Conservation (phyloP, 2,329 filamentous ascomycete species). For the Paecilomyces variotii region DNA sequence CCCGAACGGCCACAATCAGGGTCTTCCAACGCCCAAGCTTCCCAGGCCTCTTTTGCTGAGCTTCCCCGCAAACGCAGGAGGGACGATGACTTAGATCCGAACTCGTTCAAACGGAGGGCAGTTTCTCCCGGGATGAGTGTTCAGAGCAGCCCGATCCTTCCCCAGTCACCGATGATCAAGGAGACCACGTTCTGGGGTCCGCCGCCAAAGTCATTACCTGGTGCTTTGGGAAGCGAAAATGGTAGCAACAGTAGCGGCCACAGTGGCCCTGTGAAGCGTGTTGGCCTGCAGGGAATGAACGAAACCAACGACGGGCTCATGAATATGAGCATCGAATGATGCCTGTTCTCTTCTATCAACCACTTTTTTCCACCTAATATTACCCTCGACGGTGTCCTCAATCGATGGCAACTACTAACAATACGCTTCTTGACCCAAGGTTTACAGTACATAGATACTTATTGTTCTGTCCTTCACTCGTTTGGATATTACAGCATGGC, state of each 20-base stretch:
- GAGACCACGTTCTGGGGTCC: conserved; percentile 67
- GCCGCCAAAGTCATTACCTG: conserved; percentile 51
- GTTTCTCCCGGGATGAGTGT: conserved; percentile 87
- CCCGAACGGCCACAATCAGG: conserved; percentile 27
- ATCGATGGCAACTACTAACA: neutral
- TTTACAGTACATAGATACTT: neutral
- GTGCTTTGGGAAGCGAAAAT: conserved; percentile 41
- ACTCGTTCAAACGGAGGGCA: conserved; percentile 81
- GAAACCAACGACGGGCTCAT: conserved; percentile 94
- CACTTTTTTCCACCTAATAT: neutral
- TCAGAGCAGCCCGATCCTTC: conserved; percentile 77
- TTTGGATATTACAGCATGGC: neutral
- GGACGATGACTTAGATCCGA: conserved; percentile 84
- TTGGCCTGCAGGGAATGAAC: conserved; percentile 86
- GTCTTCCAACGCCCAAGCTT: conserved; percentile 35
- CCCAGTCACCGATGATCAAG: conserved; percentile 70
- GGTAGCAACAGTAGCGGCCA: conserved; percentile 44
- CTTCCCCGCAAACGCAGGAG: conserved; percentile 73
- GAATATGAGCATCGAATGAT: conserved; percentile 91
- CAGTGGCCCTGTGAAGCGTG: conserved; percentile 42
- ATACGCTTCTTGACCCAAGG: neutral
- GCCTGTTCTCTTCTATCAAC: neutral
- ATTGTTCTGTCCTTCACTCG: neutral
- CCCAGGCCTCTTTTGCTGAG: conserved; percentile 51
- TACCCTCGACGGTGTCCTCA: neutral